Evolutionary conservation across 2,329 filamentous ascomycete genomes (phyloP).

Genomic region (Orbilia ellipsospora): DNA sequence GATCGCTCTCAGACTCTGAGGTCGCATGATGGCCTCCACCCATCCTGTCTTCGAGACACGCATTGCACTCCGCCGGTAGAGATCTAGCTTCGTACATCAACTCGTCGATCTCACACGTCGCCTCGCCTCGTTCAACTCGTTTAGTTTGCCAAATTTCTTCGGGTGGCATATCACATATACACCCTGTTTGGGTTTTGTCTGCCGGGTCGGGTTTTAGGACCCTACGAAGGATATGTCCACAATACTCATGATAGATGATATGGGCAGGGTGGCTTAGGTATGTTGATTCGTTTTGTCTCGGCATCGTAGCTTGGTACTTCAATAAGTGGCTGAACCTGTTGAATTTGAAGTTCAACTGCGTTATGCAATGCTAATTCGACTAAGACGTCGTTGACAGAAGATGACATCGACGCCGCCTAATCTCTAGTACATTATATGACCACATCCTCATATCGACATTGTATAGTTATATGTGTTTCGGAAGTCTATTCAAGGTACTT

Average conservation of each 20-base stretch:
- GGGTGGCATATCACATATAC: constrained; percentile 42
- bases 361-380: neutral
- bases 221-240: constrained; percentile 42
- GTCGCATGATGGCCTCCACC: neutral
- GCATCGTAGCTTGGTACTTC: constrained; percentile 17
- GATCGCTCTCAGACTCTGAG: constrained; percentile 13
- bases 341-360: neutral
- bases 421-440: too few species aligned
- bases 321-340: neutral
- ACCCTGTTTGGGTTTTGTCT: constrained; percentile 34
- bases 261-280: constrained; percentile 43
- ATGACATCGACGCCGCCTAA: too few species aligned
- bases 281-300: constrained; percentile 36
- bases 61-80: constrained; percentile 33
- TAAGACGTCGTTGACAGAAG: too few species aligned
- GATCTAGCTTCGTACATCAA: constrained; percentile 44
- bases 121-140: constrained; percentile 33
- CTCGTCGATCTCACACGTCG: constrained; percentile 47
- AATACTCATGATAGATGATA: constrained; percentile 43
- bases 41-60: constrained; percentile 16
- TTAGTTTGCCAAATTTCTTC: constrained; percentile 34
- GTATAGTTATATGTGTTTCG: too few species aligned
- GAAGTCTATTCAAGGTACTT: too few species aligned
- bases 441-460: too few species aligned
- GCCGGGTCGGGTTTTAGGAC: constrained; percentile 19